Percentiles rank a stretch among this genome's conserved stretches.
These are phyloP conservation scores for Catharanthus roseus DNA, from an alignment of 257 asterid species.

Conservation along the genomic window DNA sequence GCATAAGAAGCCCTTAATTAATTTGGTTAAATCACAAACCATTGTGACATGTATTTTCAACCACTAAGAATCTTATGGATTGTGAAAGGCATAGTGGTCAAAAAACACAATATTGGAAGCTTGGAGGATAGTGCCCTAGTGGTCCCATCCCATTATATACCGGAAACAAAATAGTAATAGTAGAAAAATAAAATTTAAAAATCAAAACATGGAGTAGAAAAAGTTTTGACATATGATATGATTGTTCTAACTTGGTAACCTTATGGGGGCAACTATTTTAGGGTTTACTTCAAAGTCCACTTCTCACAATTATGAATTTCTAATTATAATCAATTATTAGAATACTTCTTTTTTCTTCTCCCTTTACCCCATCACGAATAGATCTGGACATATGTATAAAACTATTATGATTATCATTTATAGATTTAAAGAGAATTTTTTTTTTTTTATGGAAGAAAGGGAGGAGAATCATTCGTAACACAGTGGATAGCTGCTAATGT, in stretches of 20 bases:
- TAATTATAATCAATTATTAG: not conserved
- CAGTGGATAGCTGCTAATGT: no score
- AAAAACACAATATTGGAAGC: no score
- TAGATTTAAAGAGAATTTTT: not conserved
- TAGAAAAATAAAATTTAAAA: no score
- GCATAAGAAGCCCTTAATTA: no score
- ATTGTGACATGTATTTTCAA: not conserved
- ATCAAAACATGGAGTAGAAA: constrained; percentile 1
- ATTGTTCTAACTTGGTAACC: not conserved
- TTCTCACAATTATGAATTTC: constrained; percentile 4
- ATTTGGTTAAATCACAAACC: not conserved
- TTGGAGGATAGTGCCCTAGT: no score
- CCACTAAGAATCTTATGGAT: not conserved
- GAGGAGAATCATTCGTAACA: no score
- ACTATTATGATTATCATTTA: not conserved
- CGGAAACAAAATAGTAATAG: not conserved
- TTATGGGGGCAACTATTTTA: not conserved
- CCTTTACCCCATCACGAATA: not conserved
- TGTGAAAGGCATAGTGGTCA: not conserved
- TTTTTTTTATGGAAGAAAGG: no score
- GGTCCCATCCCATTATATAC: not conserved
- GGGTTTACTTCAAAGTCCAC: constrained; percentile 6
- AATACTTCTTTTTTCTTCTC: not conserved
- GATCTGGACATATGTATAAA: constrained; percentile 1
- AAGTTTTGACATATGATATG: not conserved